Base-by-base conservation (phyloP, 1,284 basidiomycete species). In the Rhodotorula sp. region DNA sequence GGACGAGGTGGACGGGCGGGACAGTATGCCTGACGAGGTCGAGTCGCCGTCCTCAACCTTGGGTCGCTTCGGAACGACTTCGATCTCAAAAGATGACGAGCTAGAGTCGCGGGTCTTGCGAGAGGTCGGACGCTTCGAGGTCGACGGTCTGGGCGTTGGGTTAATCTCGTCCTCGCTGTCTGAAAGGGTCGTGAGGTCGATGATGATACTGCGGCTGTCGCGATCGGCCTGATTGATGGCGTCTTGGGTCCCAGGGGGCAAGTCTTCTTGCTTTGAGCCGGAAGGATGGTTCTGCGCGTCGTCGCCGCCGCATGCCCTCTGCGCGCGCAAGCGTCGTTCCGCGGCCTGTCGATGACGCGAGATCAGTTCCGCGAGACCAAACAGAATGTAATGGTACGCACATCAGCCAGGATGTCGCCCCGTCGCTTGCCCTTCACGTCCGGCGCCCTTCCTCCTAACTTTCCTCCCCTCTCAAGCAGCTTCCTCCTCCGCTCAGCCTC, bases 351-450 rank as follows among this genome's bases (percentile, higher is more conserved):
- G 13, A 44, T 10, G 64, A 52, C 22, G n/a, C 2, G 17, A 8
- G 0, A 27, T 32, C 24, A 49, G 10, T 20, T 22, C 64, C 36
- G n/a, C n/a, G 7, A 5, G 32, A 24, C 39, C 51, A 65, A 27
- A 29, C 17, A 2, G 46, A 19, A 55, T 30, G 36, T 19, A 19
- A 34, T 4, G 20, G 36, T 6, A 81, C 87, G 77, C 74, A 92
- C 91, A 81, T 88, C 85, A 15, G 88, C 90, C 22, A 90, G 86
- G 53, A 91, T 81, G 78, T 94, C 88, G 68, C 89, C 83, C 46
- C 87, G 87, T 52, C 84, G 85, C 74, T 88, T 81, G 20, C 82
- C 84, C 19, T 77, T 77, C 46, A 24, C 76, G 17, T 78, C 77
- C 7, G 62, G 67, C 46, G 29, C 64, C 32, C 46, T 55, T 5